A percentile compares a stretch with the other conserved stretches of the same genome.
Conservation (phyloP, 345 rosid genomes). For the Lepidium sativum region DNA sequence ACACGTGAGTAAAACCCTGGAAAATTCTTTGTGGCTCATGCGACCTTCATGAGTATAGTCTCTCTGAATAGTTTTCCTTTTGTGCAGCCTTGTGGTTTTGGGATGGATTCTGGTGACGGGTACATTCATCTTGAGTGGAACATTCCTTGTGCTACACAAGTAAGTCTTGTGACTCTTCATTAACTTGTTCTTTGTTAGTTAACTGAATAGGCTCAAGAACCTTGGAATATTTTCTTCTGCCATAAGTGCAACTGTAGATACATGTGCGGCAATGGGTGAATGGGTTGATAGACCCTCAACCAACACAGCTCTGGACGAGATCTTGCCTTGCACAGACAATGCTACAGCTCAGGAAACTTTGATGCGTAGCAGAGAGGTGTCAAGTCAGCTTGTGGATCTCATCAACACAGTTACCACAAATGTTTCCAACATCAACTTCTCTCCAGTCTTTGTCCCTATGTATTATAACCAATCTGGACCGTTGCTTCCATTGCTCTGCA, state of each 20-base stretch:
- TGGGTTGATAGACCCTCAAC: constrained; percentile 80
- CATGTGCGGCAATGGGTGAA: constrained; percentile 80
- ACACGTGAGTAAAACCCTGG: constrained; percentile 48
- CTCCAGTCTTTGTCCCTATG: constrained; percentile 65
- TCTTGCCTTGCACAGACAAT: constrained; percentile 78
- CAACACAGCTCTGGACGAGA: constrained; percentile 76
- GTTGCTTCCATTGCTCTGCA: too few species aligned
- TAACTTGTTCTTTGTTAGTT: neutral
- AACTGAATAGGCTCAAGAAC: neutral
- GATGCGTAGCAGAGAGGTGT: constrained; percentile 58
- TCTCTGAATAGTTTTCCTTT: constrained; percentile 10
- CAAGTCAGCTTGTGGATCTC: constrained; percentile 65
- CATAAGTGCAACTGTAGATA: constrained; percentile 70
- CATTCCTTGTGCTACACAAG: constrained; percentile 88
- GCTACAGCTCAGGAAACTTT: constrained; percentile 74
- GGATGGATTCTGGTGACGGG: constrained; percentile 93
- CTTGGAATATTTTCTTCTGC: neutral
- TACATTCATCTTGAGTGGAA: constrained; percentile 78
- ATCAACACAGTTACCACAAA: constrained; percentile 84
- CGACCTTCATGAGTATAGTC: neutral
- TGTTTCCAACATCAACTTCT: constrained; percentile 86
- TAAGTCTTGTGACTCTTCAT: constrained; percentile 30
- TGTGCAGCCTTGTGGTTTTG: constrained; percentile 63
- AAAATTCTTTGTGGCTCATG: neutral
- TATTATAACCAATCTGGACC: constrained; percentile 94